phyloP scores from a whole-genome alignment of 1,284 basidiomycete species.

The Pterulicium gracile region DNA sequence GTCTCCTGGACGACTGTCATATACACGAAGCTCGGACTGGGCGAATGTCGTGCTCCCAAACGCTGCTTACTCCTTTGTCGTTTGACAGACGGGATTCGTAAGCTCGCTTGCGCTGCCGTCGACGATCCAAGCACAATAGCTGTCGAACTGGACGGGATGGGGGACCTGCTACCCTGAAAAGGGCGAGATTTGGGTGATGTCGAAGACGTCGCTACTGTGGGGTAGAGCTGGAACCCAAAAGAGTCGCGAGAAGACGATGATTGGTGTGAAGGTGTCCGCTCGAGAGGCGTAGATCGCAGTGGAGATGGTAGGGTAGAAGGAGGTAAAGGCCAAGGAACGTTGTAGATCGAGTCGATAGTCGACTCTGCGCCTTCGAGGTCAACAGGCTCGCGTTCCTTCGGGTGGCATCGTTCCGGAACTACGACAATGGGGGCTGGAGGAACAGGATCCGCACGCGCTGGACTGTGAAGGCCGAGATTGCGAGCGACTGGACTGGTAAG shows the following conservation, averaged over 20 bases:
- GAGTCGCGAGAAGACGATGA: background rate
- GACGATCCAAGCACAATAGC: background rate
- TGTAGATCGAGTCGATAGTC: constrained; percentile 21
- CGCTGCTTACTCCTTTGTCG: constrained; percentile 11
- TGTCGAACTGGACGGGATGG: background rate
- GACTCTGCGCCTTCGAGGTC: constrained; percentile 17
- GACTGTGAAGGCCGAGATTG: constrained; percentile 17
- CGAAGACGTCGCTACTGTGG: background rate
- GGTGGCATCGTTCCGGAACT: constrained; percentile 6
- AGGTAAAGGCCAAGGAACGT: constrained; percentile 21
- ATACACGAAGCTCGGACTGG: constrained; percentile 17
- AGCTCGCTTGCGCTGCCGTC: background rate
- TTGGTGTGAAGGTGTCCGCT: background rate
- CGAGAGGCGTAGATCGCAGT: constrained; percentile 3
- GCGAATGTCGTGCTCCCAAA: background rate
- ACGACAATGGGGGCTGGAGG: constrained; percentile 6
- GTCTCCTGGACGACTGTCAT: constrained; percentile 31
- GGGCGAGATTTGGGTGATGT: background rate
- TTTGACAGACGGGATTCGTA: constrained; percentile 5
- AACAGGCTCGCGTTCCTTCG: constrained; percentile 3
- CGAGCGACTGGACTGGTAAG: constrained; percentile 28
- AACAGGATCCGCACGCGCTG: constrained; percentile 4
- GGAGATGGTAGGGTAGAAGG: constrained; percentile 10
- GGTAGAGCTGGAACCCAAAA: background rate
- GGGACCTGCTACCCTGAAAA: background rate